Base-by-base conservation (phyloP, 352 stramenopile genomes). In the Aphanomyces invadans region DNA sequence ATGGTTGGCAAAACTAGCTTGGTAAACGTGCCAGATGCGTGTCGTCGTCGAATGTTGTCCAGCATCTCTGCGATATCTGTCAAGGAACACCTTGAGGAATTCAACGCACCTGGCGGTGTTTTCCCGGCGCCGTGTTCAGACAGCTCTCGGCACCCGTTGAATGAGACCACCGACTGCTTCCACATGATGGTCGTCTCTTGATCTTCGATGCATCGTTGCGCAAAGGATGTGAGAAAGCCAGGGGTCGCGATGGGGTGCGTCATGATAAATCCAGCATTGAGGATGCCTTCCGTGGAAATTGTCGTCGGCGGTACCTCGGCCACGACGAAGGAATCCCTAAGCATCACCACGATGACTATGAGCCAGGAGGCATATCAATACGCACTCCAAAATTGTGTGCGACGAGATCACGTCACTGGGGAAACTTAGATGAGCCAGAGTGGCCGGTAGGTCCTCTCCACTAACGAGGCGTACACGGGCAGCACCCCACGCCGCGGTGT, bases 1-100 rank as follows among this genome's bases (percentile, higher is more conserved):
- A 23, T 4, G 9, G 60, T 7, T 1, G 60, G 60, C n/a, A 49
- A 26, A 17, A 67, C 32, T 4, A 67, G 23, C 42, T 67, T 67
- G 39, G 60, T 67, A 25, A 67, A 67, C 23, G 60, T 67, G 17
- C 60, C 60, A 39, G 60, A 67, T 3, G 60, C 60, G 45, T 67
- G 60, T 11, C 60, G 60, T 19, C 60, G 23, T n/a, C 60, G 60
- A 57, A 67, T 67, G 44, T 67, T 67, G 31, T 67, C 60, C 10
- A 67, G 17, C 60, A 67, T 57, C 10, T 67, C 60, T 67, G 25
- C 19, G 25, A 25, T 4, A 17, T 29, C 28, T 28, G 21, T 15
- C 15, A 15, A 53, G 52, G 54, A 48, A 17, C 15, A 62, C 53
- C 4, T 39, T 5, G 42, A 21, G 3, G 32, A 56, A 4, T 45